A percentile compares a stretch with the other conserved stretches of the same genome.
These are phyloP conservation scores for Physaria fendleri DNA, from an alignment of 345 rosid species.

Conservation along the genomic window DNA sequence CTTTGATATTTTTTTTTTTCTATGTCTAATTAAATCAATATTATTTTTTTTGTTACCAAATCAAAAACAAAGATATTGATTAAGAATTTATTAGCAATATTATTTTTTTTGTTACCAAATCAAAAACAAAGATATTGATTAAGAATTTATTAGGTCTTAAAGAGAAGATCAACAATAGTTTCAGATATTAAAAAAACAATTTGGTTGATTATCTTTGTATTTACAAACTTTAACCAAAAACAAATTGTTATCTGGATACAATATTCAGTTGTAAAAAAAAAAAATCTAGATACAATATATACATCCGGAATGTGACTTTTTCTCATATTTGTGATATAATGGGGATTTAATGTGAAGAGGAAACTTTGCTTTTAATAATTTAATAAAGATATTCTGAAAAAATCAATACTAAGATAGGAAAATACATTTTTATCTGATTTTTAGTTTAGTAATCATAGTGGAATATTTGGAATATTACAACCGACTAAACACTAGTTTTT, in stretches of 20 bases:
- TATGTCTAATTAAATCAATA: background rate
- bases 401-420: conserved; percentile 17
- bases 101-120: background rate
- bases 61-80: background rate
- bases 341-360: no score
- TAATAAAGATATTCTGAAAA: conserved; percentile 1
- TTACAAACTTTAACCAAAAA: conserved; percentile 1
- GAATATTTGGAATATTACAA: no score
- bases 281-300: background rate
- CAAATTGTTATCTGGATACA: background rate
- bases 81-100: background rate
- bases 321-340: background rate
- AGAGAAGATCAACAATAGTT: background rate
- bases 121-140: background rate
- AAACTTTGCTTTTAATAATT: conserved; percentile 11
- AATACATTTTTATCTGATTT: no score
- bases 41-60: background rate
- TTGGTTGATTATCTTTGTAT: background rate
- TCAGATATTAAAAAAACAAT: background rate
- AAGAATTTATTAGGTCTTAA: background rate
- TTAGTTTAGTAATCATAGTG: no score
- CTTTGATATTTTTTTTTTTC: background rate
- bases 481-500: no score
- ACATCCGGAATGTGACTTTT: background rate
- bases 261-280: no score